These are phyloP conservation scores for Millerozyma miso DNA, from an alignment of 805 yeast species.

Conservation along the genomic window DNA sequence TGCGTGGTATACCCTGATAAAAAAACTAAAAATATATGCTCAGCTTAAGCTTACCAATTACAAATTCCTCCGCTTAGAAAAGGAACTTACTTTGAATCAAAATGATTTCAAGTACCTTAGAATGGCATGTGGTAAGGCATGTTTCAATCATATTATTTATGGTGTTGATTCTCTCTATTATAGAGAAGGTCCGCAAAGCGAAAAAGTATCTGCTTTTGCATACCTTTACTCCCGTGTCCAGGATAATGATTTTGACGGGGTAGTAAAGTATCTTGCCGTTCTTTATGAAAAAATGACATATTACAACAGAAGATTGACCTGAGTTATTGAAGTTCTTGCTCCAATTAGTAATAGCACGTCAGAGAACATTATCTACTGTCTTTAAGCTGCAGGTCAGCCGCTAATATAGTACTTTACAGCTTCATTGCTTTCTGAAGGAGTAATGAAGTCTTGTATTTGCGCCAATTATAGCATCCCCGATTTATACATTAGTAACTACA, in stretches of 20 bases:
- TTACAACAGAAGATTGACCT: slow-evolving; percentile 14
- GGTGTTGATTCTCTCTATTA: slow-evolving; percentile 15
- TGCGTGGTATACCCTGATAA: slow-evolving; percentile 69
- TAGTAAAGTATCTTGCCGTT: slow-evolving; percentile 20
- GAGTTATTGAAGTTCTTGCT: no score
- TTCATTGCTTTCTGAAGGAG: no score
- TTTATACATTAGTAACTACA: not conserved
- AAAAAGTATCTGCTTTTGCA: slow-evolving; percentile 5
- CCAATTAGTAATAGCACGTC: no score
- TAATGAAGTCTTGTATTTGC: no score
- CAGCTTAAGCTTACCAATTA: slow-evolving; percentile 52
- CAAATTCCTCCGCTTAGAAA: slow-evolving; percentile 41
- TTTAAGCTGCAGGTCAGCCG: no score
- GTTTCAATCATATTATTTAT: slow-evolving; percentile 18
- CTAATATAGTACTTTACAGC: no score
- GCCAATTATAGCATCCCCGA: not conserved
- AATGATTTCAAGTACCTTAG: slow-evolving; percentile 16
- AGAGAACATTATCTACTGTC: no score
- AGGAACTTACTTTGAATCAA: slow-evolving; percentile 17
- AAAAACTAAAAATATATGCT: slow-evolving; percentile 57
- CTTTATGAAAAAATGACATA: slow-evolving; percentile 21
- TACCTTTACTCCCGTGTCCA: slow-evolving; percentile 16
- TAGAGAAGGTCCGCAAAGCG: slow-evolving; percentile 1
- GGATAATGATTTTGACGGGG: slow-evolving; percentile 18
- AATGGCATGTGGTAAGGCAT: slow-evolving; percentile 4